Percentiles rank a stretch among this genome's conserved stretches.
Conservation (phyloP, 2,329 filamentous ascomycete species). For the Gnomoniopsis sp. region DNA sequence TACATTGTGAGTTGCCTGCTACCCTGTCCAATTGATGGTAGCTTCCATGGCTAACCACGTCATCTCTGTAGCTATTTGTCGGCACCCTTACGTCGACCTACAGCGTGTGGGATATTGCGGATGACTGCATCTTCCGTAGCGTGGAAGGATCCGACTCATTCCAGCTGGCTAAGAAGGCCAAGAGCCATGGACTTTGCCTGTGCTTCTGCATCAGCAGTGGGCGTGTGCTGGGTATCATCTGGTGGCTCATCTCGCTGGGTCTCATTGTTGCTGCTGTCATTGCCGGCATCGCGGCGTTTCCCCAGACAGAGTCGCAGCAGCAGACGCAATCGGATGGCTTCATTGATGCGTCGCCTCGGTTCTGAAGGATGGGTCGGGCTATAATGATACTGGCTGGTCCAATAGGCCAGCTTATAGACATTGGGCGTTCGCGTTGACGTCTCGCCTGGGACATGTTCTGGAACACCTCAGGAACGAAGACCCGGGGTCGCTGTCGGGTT, state of each 20-base stretch:
- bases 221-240: conserved; percentile 66
- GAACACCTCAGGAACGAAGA: too few species aligned
- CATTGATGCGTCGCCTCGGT: conserved; percentile 32
- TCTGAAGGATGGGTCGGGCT: not conserved
- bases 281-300: conserved; percentile 74
- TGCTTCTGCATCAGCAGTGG: conserved; percentile 10
- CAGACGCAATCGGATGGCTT: conserved; percentile 66
- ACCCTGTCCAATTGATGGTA: not conserved
- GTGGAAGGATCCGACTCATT: conserved; percentile 77
- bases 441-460: too few species aligned
- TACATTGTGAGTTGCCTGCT: conserved; percentile 51
- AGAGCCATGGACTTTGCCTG: conserved; percentile 69
- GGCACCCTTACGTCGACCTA: conserved; percentile 80
- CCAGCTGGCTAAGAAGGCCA: conserved; percentile 74
- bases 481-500: too few species aligned
- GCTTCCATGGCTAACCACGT: not conserved
- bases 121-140: conserved; percentile 76
- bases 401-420: not conserved
- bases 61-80: conserved; percentile 63
- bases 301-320: conserved; percentile 65
- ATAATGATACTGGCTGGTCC: not conserved
- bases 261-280: conserved; percentile 73
- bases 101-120: conserved; percentile 82
- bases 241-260: conserved; percentile 67
- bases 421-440: not conserved